Percentiles rank a stretch among this genome's conserved stretches.
These are phyloP conservation scores for Boletus pseudopeckii DNA, from an alignment of 768 basidiomycete genomes.

Conservation along the genomic window DNA sequence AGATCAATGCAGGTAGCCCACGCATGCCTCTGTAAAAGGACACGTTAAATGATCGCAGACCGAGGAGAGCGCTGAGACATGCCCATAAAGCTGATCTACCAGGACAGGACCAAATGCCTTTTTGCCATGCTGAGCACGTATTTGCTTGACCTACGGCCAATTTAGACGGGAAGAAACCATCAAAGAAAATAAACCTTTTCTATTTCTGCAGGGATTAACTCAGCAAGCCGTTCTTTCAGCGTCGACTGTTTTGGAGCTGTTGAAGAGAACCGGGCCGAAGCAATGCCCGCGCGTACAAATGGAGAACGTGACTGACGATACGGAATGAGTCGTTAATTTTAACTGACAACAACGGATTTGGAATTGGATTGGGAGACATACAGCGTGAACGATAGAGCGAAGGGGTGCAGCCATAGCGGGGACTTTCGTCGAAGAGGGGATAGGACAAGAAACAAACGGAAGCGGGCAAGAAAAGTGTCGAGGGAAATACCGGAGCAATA, in stretches of 20 bases:
- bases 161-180: conserved; percentile 2
- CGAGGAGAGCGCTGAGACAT: conserved; percentile 2
- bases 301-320: conserved; percentile 47
- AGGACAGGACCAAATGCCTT: conserved; percentile 90
- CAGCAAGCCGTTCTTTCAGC: conserved; percentile 88
- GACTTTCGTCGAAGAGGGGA: neutral
- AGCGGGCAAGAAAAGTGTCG: conserved; percentile 5
- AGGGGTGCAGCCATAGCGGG: conserved; percentile 43
- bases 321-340: neutral
- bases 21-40: conserved; percentile 66
- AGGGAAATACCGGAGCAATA: conserved; percentile 27
- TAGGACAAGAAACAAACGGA: neutral
- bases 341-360: conserved; percentile 1
- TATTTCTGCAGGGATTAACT: conserved; percentile 85
- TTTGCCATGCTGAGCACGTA: conserved; percentile 83
- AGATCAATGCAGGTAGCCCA: conserved; percentile 89
- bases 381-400: conserved; percentile 35
- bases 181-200: conserved; percentile 31
- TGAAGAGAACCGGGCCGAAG: conserved; percentile 61
- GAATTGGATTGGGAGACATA: conserved; percentile 26
- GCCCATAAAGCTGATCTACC: conserved; percentile 92
- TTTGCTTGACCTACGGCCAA: conserved; percentile 64
- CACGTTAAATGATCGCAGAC: conserved; percentile 1
- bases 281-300: conserved; percentile 39
- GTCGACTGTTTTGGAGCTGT: conserved; percentile 63